phyloP scores from a whole-genome alignment of 129 eudicot genomes.

The Flaveria brownii region DNA sequence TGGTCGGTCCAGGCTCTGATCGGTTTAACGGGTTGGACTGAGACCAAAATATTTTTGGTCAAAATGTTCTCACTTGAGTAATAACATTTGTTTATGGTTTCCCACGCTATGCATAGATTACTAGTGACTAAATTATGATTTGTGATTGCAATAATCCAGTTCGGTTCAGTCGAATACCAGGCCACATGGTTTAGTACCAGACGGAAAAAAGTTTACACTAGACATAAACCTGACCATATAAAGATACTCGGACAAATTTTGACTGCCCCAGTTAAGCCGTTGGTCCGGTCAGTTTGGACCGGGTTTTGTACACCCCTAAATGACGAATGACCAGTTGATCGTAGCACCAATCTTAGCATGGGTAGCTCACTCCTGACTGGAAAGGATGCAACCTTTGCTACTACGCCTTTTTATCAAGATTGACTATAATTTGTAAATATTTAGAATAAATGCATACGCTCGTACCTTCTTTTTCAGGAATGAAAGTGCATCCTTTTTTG shows the following conservation, averaged over 20 bases:
- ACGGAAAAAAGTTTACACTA: no score
- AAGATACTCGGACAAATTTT: no score
- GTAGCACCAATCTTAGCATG: not conserved
- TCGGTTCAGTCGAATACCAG: no score
- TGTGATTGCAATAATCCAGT: not conserved
- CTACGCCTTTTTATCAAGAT: not conserved
- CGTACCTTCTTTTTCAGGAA: slow-evolving; percentile 69
- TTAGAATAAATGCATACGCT: not conserved
- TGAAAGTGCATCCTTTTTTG: slow-evolving; percentile 66
- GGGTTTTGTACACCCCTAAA: not conserved
- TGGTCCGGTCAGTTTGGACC: not conserved
- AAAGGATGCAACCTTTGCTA: not conserved
- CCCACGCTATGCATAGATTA: not conserved
- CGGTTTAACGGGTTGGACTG: not conserved
- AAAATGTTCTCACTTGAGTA: not conserved
- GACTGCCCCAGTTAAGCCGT: no score
- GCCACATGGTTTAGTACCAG: no score
- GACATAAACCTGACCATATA: no score
- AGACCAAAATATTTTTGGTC: not conserved
- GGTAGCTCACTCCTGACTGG: not conserved
- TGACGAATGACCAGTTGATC: not conserved
- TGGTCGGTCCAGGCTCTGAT: not conserved
- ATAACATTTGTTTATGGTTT: not conserved
- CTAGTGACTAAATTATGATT: not conserved
- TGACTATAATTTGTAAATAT: not conserved